Evolutionary conservation across 2,329 filamentous ascomycete genomes (phyloP), one percentile per base, ranked within the genome.

Genomic region (Pseudopyrenochaeta lycopersici): DNA sequence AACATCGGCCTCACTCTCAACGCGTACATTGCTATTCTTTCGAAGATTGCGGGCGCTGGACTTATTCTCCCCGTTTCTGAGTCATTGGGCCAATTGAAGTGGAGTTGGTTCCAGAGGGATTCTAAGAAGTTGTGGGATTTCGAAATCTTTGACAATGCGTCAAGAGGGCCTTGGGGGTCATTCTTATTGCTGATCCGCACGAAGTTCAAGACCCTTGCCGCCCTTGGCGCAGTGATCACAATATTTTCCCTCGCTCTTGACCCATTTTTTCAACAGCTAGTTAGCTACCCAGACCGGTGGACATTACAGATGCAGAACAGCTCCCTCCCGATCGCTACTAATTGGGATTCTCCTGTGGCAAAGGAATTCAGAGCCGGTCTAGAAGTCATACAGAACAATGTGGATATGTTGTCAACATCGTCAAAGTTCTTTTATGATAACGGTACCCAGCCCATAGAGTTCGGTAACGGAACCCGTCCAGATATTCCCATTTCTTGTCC

Each of bases 131-230:
- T 75, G 55, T 70, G 66, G 64, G 72, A 75, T n/a, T 73, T 70
- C 14, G 72, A 75, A 23, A 70, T 71, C 0, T 75, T 75, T 14
- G 72, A 75, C n/a, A 70, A 70, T 2, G 68, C 68, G 0, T 68
- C 64, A 0, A 15, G 70, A 41, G 70, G 70, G 0, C 68, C 70
- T 0, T 71, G 68, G 66, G 70, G 70, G 0, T 49, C 67, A 0
- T 9, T 71, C 0, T 17, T 71, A 0, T 47, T 72, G 0, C 30
- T 72, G 0, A 52, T 71, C 0, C 41, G 59, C 0, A 71, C 68
- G 0, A 67, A 66, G 17, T 62, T 63, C 0, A 66, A 43, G 2
- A 39, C 67, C 0, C 10, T 75, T 0, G 67, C 69, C 1, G 61
- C 67, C 0, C 2, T 72, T 0, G 69, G 68, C 2, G 71, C 70